phyloP scores from a whole-genome alignment of 805 yeast species.

The Metschnikowia peoriensis region DNA sequence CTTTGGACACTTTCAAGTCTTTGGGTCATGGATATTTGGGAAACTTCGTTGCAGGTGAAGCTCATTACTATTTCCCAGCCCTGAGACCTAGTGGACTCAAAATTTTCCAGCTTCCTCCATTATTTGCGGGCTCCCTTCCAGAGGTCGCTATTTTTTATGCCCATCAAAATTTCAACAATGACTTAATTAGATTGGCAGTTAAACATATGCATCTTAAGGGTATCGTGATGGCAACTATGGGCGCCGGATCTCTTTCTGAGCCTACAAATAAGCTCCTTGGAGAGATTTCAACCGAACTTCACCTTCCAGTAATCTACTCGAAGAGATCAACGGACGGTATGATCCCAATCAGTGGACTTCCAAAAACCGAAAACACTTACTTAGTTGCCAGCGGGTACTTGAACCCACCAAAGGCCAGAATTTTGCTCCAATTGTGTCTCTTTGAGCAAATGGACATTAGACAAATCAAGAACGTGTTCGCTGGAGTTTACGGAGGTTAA shows the following conservation, averaged over 20 bases:
- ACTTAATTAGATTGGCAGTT: conserved; percentile 46
- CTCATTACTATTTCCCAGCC: conserved; percentile 64
- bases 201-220: conserved; percentile 49
- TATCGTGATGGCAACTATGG: conserved; percentile 65
- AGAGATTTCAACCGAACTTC: conserved; percentile 33
- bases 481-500: conserved; percentile 42
- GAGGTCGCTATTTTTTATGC: conserved; percentile 59
- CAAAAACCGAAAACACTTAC: conserved; percentile 18
- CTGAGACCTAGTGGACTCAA: conserved; percentile 52
- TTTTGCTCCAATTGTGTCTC: conserved; percentile 56
- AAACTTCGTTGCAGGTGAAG: conserved; percentile 62
- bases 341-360: conserved; percentile 55
- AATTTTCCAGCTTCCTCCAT: conserved; percentile 21
- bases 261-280: conserved; percentile 45
- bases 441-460: conserved; percentile 35
- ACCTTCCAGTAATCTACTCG: conserved; percentile 59
- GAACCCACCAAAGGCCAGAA: conserved; percentile 63
- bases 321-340: conserved; percentile 70
- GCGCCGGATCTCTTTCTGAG: conserved; percentile 64
- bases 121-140: conserved; percentile 25
- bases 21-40: conserved; percentile 72
- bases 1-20: conserved; percentile 65
- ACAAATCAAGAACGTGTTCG: conserved; percentile 46
- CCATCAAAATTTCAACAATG: conserved; percentile 57
- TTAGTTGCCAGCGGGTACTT: conserved; percentile 60